Evolutionary conservation across 805 yeast species (phyloP).

Genomic region (Saccharomyces mikatae): DNA sequence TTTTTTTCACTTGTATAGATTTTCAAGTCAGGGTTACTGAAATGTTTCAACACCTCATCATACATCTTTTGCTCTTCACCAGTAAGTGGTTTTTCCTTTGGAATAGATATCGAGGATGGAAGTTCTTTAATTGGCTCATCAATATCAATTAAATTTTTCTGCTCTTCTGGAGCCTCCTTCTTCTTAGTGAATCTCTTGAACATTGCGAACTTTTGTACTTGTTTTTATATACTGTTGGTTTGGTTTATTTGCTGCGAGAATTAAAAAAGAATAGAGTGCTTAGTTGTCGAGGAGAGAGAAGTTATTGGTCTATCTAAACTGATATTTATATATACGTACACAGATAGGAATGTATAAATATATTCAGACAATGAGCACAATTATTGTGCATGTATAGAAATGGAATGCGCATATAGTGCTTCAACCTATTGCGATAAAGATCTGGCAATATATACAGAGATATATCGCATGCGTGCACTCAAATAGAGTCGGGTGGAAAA

Average conservation of each 20-base stretch:
- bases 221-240: slow-evolving; percentile 1
- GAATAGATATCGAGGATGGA: slow-evolving; percentile 44
- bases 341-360: background rate
- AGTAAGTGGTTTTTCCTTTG: slow-evolving; percentile 40
- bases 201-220: slow-evolving; percentile 14
- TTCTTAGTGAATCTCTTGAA: slow-evolving; percentile 23
- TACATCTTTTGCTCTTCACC: slow-evolving; percentile 54
- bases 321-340: background rate
- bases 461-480: background rate
- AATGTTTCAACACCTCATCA: slow-evolving; percentile 52
- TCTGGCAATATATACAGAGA: background rate
- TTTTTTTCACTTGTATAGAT: slow-evolving; percentile 45
- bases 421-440: background rate
- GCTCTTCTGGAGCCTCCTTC: slow-evolving; percentile 15
- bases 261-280: background rate
- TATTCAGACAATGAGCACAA: background rate
- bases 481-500: background rate
- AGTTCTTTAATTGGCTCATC: slow-evolving; percentile 50
- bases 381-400: background rate
- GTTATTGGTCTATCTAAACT: background rate
- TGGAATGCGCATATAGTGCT: background rate
- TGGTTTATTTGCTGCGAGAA: background rate
- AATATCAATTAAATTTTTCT: slow-evolving; percentile 26
- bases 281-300: background rate
- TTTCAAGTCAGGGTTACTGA: slow-evolving; percentile 44